Conservation (phyloP, 768 basidiomycete species). For the Suillus tomentosus region DNA sequence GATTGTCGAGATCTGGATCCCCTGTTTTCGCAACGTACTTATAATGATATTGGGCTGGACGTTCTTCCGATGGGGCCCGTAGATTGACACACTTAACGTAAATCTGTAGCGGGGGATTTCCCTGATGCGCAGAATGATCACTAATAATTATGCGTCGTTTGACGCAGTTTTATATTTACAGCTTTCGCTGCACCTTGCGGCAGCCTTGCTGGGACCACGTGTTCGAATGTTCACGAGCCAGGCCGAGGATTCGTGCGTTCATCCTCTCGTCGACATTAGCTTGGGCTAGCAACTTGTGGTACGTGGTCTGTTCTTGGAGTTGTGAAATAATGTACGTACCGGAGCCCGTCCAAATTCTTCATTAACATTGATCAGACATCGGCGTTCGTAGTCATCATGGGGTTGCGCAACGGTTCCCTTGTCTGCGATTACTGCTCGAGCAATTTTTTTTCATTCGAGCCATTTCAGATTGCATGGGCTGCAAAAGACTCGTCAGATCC, state of each 20-base stretch:
- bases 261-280: not conserved
- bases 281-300: not conserved
- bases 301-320: not conserved
- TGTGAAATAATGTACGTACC: not conserved
- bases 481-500: not conserved
- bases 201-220: not conserved
- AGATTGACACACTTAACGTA: too few relatives aligned
- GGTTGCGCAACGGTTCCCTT: slow-evolving; percentile 1
- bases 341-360: not conserved
- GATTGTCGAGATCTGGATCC: not conserved
- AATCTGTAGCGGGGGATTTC: too few relatives aligned
- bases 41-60: too few relatives aligned
- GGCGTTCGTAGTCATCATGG: not conserved
- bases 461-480: slow-evolving; percentile 10
- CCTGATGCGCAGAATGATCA: too few relatives aligned
- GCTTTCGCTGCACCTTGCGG: too few relatives aligned
- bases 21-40: too few relatives aligned
- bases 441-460: not conserved
- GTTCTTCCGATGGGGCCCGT: too few relatives aligned
- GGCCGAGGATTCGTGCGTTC: not conserved
- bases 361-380: not conserved
- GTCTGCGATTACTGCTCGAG: slow-evolving; percentile 7
- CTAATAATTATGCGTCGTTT: too few relatives aligned
- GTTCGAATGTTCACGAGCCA: not conserved
- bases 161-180: too few relatives aligned